Evolutionary conservation across 805 yeast species (phyloP).

Genomic region (Candida boleticola): DNA sequence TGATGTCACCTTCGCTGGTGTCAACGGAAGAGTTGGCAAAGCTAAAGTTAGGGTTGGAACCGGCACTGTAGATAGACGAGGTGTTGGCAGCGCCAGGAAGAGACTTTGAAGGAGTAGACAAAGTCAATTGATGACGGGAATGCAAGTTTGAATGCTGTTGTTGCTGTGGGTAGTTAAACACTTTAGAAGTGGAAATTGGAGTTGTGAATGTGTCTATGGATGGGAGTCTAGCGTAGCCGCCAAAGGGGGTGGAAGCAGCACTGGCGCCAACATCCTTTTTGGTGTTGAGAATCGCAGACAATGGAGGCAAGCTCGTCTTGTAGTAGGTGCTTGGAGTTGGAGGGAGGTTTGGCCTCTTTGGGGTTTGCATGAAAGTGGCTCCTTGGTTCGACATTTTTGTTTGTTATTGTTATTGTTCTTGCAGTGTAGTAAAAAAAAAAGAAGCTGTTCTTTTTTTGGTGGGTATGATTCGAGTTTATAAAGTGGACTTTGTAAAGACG

Average conservation of each 20-base stretch:
- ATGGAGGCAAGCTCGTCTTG: conserved; percentile 39
- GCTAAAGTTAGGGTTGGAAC: conserved; percentile 5
- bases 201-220: conserved; percentile 22
- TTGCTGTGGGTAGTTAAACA: neutral
- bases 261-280: conserved; percentile 9
- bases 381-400: conserved; percentile 4
- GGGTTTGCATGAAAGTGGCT: conserved; percentile 21
- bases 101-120: conserved; percentile 6
- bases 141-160: conserved; percentile 9
- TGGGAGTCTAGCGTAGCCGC: conserved; percentile 22
- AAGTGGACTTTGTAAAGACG: too few species aligned
- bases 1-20: conserved; percentile 11
- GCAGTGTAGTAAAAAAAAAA: too few species aligned
- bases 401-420: neutral
- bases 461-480: neutral
- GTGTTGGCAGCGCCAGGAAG: conserved; percentile 1
- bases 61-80: neutral
- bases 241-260: conserved; percentile 2
- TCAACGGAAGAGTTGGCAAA: conserved; percentile 7
- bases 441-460: neutral
- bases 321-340: conserved; percentile 18
- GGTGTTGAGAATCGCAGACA: conserved; percentile 28
- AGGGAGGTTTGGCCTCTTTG: conserved; percentile 31
- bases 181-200: conserved; percentile 15
- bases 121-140: conserved; percentile 5